Conservation (phyloP, 805 yeast genomes). For the Naumovozyma castellii region DNA sequence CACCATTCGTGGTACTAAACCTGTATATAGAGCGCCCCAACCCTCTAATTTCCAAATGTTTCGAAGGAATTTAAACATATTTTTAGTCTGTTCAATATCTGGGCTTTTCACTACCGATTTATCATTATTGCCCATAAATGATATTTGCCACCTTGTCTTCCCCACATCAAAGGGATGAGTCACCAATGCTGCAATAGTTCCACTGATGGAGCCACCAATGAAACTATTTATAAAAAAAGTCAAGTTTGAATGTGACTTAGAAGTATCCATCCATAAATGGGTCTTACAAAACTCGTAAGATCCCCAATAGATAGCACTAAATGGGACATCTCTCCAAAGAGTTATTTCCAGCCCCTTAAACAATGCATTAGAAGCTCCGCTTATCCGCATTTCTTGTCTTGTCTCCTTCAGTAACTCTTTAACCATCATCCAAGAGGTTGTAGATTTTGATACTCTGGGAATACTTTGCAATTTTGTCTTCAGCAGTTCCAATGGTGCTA, state of each 20-base stretch:
- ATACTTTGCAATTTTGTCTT: conserved; percentile 89
- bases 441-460: conserved; percentile 38
- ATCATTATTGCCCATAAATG: conserved; percentile 18
- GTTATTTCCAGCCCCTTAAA: conserved; percentile 85
- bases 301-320: conserved; percentile 91
- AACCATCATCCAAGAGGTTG: conserved; percentile 27
- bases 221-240: conserved; percentile 53
- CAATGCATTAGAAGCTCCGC: conserved; percentile 50
- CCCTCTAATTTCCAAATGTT: conserved; percentile 70
- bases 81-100: conserved; percentile 22
- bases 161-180: conserved; percentile 98
- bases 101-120: conserved; percentile 4
- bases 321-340: conserved; percentile 95
- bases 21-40: conserved; percentile 72
- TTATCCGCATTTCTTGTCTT: conserved; percentile 36
- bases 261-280: conserved; percentile 6
- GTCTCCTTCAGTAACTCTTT: conserved; percentile 47
- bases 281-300: conserved; percentile 54
- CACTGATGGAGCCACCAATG: conserved; percentile 74
- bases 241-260: conserved; percentile 23
- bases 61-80: conserved; percentile 57
- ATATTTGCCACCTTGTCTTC: conserved; percentile 78
- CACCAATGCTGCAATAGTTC: conserved; percentile 71
- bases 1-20: conserved; percentile 73
- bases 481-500: conserved; percentile 80